Conservation (phyloP, 148 eudicot genomes). For the Cornus kousa region DNA sequence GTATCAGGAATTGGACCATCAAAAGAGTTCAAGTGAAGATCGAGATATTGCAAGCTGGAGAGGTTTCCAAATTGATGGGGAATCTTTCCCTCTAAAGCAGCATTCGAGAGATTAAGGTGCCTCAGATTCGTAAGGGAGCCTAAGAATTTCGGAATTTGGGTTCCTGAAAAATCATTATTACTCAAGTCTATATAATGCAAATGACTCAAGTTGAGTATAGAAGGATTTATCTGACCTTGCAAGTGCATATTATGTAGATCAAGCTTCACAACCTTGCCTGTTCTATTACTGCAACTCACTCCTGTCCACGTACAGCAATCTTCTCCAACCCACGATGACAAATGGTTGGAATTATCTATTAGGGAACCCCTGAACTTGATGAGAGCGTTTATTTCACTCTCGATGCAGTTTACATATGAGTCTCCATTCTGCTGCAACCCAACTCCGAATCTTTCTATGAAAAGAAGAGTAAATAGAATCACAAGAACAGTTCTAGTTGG, state of each 20-base stretch:
- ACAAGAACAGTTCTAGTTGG: background rate
- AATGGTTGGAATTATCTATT: background rate
- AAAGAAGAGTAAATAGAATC: background rate
- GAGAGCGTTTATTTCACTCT: background rate
- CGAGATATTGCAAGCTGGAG: too few relatives aligned
- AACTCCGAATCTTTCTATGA: background rate
- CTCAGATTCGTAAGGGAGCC: background rate
- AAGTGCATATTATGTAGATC: background rate
- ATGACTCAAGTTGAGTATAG: background rate
- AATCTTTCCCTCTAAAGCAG: too few relatives aligned
- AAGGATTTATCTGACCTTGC: background rate
- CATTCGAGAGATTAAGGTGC: background rate
- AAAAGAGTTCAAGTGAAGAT: too few relatives aligned
- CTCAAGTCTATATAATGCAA: too few relatives aligned
- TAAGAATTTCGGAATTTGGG: background rate
- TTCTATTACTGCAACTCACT: background rate
- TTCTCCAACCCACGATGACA: background rate
- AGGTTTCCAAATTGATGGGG: too few relatives aligned
- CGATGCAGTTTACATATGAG: background rate
- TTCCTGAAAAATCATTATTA: too few relatives aligned
- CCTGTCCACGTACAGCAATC: slow-evolving; percentile 3
- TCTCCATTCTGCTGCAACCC: background rate
- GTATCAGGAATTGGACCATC: too few relatives aligned
- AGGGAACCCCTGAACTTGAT: background rate
- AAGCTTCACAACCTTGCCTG: slow-evolving; percentile 9